phyloP scores from a whole-genome alignment of 164 flowering plant genomes.

The Chloranthus sessilifolius region DNA sequence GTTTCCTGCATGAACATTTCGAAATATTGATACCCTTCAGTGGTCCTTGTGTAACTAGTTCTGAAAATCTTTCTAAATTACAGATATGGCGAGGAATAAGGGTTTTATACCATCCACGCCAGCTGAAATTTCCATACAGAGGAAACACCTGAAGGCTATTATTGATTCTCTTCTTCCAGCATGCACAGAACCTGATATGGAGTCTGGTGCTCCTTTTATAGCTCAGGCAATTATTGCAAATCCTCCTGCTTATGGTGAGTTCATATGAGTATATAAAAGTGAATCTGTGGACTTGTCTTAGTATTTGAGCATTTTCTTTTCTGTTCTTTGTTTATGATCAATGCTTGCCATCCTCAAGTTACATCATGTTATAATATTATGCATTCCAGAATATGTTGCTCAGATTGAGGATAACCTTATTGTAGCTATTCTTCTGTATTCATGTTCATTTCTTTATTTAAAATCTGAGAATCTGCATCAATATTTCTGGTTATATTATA shows the following conservation, averaged over 20 bases:
- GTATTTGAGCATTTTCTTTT: neutral
- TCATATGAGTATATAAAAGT: neutral
- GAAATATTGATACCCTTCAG: too few relatives aligned
- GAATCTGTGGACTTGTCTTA: neutral
- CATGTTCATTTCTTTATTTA: too few relatives aligned
- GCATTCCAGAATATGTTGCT: too few relatives aligned
- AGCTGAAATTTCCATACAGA: conserved; percentile 75
- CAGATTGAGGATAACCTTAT: too few relatives aligned
- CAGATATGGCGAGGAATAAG: conserved; percentile 96
- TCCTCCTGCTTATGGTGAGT: conserved; percentile 96
- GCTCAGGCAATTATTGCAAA: conserved; percentile 97
- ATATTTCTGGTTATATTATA: too few relatives aligned
- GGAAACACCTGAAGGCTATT: conserved; percentile 81
- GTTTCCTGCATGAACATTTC: too few relatives aligned
- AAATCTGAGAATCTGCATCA: too few relatives aligned
- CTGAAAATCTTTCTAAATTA: conserved; percentile 7
- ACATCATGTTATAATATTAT: too few relatives aligned
- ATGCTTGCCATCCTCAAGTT: too few relatives aligned
- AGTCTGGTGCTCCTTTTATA: conserved; percentile 64
- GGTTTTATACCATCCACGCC: conserved; percentile 91
- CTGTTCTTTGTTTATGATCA: neutral
- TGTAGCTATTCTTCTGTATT: too few relatives aligned
- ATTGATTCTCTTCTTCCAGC: conserved; percentile 93
- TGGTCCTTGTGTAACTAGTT: too few relatives aligned
- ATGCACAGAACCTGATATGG: conserved; percentile 83